phyloP scores from a whole-genome alignment of 768 basidiomycete species.

The Tricholoma sp. region DNA sequence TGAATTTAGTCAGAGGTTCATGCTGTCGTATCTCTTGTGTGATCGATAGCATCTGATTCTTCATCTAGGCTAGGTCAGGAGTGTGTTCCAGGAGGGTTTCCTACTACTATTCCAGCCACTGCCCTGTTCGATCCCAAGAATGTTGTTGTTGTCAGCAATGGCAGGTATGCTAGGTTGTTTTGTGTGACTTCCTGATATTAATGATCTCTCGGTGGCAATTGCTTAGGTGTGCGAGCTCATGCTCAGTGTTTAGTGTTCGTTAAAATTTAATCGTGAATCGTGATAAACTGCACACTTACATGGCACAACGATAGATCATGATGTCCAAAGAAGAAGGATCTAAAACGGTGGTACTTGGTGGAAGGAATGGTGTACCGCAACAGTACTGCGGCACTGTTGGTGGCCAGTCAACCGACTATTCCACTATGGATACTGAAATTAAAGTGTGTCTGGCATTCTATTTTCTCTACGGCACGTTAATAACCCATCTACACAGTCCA shows the following conservation, averaged over 20 bases:
- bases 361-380: slow-evolving; percentile 39
- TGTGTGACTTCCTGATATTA: background rate
- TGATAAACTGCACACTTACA: background rate
- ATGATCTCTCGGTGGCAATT: background rate
- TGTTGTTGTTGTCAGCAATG: slow-evolving; percentile 53
- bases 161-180: slow-evolving; percentile 26
- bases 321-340: slow-evolving; percentile 57
- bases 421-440: slow-evolving; percentile 55
- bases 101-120: slow-evolving; percentile 29
- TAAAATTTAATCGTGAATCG: background rate
- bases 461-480: slow-evolving; percentile 1
- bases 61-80: slow-evolving; percentile 39
- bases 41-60: background rate
- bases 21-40: background rate
- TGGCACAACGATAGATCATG: slow-evolving; percentile 35
- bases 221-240: slow-evolving; percentile 42
- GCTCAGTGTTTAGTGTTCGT: slow-evolving; percentile 41
- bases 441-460: slow-evolving; percentile 29
- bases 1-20: slow-evolving; percentile 44
- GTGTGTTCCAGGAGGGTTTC: slow-evolving; percentile 37
- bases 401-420: slow-evolving; percentile 56
- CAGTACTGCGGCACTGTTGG: slow-evolving; percentile 61
- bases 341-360: slow-evolving; percentile 54
- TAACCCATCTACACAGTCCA: slow-evolving; percentile 28
- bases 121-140: slow-evolving; percentile 45